Base-by-base conservation (phyloP, 2,329 filamentous ascomycete genomes). In the Rhynchosporium secalis region DNA sequence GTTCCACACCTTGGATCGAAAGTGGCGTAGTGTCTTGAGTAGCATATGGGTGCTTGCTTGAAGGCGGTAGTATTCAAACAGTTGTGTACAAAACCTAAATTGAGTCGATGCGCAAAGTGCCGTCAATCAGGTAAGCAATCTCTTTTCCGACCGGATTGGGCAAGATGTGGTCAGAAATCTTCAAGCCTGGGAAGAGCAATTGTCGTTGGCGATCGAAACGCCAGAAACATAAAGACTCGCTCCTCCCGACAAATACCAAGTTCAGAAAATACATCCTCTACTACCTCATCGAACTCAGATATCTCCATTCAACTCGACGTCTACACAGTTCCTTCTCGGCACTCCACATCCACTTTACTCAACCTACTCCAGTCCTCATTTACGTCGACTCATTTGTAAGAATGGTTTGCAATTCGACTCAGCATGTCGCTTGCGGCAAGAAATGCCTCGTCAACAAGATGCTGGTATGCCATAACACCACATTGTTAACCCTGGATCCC, bases 331-430 rank as follows among this genome's bases (percentile, higher is more conserved):
- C 38, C 15, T 33, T 12, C 13, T 48, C 46, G 13, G 12, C 38
- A 28, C 28, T 36, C 13, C 41, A 33, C 31, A 57, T 13, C 13
- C 28, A 47, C 7, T 26, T n/a, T 12, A 33, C 36, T 46, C 55
- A 15, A 40, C 38, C 13, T 55, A n/a, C 38, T 41, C 58, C 20
- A 46, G 26, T 8, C 46, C 29, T 28, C 29, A 43, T 26, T 40
- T 45, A 31, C 33, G 40, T 15, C 20, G 54, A 43, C 29, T 10
- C 13, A 56, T 29, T n/a, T 31, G 10, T 26, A n/a, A 49, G 41
- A n/a, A 68, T 68, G 65, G 62, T 60, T 49, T 63, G 57, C 54
- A 56, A 48, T 20, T 65, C 63, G 13, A 62, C 47, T 10, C 38
- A 48, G 6, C 59, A 31, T 20, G 58, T 41, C 13, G 31, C 48